Base-by-base conservation (phyloP, 2,329 filamentous ascomycete genomes). In the Aspergillus unguis region DNA sequence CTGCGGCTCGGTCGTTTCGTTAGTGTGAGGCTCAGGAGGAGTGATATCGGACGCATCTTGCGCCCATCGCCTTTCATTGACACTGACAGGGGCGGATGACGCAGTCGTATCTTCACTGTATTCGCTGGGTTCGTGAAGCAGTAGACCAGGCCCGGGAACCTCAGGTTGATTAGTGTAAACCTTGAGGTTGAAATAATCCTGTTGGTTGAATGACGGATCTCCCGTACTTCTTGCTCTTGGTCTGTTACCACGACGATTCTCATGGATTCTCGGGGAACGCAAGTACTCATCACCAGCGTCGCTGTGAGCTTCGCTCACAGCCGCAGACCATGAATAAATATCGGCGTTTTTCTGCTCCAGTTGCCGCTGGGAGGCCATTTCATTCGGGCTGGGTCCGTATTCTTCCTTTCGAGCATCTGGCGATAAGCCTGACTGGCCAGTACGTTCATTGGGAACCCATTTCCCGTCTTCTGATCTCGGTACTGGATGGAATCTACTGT, bases 321-420 rank as follows among this genome's bases (percentile, higher is more conserved):
- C 72, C 10, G 68, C 74, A 3, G 81, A 72, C 81, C 81, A 84
- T 25, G 74, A 69, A 47, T 74, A 71, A 32, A 84, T 80, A 48
- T 81, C 78, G 6, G 73, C 70, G 52, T 81, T 80, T 59, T 77
- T 81, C 46, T 81, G 76, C 3, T 75, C 71, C 31, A 74, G 66
- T 32, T 75, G 68, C 45, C 76, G 73, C 52, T 75, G 68, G 40
- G 75, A 68, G 44, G 76, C 72, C 44, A 80, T 67, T 27, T 83
- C 79, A 44, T 80, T 78, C 6, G 80, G 68, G 44, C 74, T 81
- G 10, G 71, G 72, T 3, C 80, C 69, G 42, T 71, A 72, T 11
- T 69, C 65, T 48, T 77, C 65, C 4, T 69, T 71, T 41, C 80
- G 73, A 33, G 74, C 68, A 5, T 68, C 62, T 6, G 80, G 80